A percentile compares a stretch with the other conserved stretches of the same genome.
Conservation (phyloP, 352 stramenopile genomes). For the Globisporangium cylindrosporum region DNA sequence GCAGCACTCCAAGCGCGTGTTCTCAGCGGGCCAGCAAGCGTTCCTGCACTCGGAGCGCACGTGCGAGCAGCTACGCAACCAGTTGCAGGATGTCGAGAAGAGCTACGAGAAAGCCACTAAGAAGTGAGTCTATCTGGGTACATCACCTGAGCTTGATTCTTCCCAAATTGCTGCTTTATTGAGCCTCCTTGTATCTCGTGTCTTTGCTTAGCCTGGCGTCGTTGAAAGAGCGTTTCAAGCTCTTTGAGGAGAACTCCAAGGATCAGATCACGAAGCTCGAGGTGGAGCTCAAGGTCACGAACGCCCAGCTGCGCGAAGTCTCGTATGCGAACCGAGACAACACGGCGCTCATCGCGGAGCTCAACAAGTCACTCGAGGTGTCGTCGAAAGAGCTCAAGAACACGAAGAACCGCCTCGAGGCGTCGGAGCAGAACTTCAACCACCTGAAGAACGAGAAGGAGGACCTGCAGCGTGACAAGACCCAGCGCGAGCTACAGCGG, state of each 20-base stretch:
- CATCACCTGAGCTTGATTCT: not conserved
- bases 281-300: slow-evolving; percentile 76
- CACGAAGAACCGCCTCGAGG: slow-evolving; percentile 36
- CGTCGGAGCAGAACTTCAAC: slow-evolving; percentile 35
- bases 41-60: slow-evolving; percentile 70
- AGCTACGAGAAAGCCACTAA: slow-evolving; percentile 74
- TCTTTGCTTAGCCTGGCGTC: slow-evolving; percentile 43
- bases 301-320: slow-evolving; percentile 65
- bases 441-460: slow-evolving; percentile 57
- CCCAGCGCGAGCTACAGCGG: slow-evolving; percentile 44
- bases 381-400: slow-evolving; percentile 46
- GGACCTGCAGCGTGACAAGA: slow-evolving; percentile 56
- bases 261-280: slow-evolving; percentile 80
- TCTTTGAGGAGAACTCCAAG: slow-evolving; percentile 73
- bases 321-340: slow-evolving; percentile 78
- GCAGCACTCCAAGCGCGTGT: slow-evolving; percentile 79
- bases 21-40: slow-evolving; percentile 70
- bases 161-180: not conserved
- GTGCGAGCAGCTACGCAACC: slow-evolving; percentile 65
- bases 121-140: slow-evolving; percentile 33
- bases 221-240: slow-evolving; percentile 68
- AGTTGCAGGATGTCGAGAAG: slow-evolving; percentile 68
- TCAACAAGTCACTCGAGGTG: slow-evolving; percentile 52
- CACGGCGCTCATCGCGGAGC: slow-evolving; percentile 48
- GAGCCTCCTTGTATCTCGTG: not conserved